phyloP scores from a whole-genome alignment of 2,329 filamentous ascomycete species.

The Epichloe festucae region DNA sequence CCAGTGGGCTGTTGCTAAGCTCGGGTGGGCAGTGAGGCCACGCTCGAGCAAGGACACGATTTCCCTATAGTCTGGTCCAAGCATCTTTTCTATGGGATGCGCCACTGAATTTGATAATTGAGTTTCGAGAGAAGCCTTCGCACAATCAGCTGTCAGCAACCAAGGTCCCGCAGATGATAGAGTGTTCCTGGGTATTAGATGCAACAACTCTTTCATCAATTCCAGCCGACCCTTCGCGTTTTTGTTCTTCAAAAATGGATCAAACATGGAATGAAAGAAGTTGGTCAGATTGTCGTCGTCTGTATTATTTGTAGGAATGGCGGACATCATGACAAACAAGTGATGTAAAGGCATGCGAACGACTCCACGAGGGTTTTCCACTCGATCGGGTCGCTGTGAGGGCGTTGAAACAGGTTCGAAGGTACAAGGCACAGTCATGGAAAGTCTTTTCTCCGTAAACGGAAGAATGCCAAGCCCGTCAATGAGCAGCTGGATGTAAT shows the following conservation, averaged over 20 bases:
- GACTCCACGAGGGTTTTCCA: constrained; percentile 35
- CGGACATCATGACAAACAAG: constrained; percentile 48
- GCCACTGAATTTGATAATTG: neutral
- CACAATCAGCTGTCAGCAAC: constrained; percentile 35
- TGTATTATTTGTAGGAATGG: constrained; percentile 30
- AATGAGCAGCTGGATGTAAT: constrained; percentile 35
- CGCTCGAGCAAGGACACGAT: constrained; percentile 53
- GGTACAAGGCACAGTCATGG: constrained; percentile 36
- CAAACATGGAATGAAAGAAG: constrained; percentile 39
- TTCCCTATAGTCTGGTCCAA: constrained; percentile 58
- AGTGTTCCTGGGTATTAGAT: constrained; percentile 31
- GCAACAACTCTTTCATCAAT: constrained; percentile 37
- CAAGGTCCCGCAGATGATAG: constrained; percentile 36
- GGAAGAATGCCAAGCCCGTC: constrained; percentile 42
- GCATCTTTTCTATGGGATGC: constrained; percentile 25
- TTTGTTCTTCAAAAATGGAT: constrained; percentile 45
- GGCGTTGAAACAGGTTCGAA: constrained; percentile 54
- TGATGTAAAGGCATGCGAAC: constrained; percentile 51
- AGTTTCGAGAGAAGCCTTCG: constrained; percentile 29
- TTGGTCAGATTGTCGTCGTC: constrained; percentile 33
- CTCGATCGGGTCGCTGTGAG: constrained; percentile 44
- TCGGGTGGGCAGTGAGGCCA: constrained; percentile 39
- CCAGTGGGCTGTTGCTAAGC: constrained; percentile 35
- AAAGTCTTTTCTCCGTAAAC: constrained; percentile 49
- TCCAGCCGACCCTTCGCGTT: constrained; percentile 29